Conservation (phyloP, 1,139 yeast species). For the Fermentozyma sake region DNA sequence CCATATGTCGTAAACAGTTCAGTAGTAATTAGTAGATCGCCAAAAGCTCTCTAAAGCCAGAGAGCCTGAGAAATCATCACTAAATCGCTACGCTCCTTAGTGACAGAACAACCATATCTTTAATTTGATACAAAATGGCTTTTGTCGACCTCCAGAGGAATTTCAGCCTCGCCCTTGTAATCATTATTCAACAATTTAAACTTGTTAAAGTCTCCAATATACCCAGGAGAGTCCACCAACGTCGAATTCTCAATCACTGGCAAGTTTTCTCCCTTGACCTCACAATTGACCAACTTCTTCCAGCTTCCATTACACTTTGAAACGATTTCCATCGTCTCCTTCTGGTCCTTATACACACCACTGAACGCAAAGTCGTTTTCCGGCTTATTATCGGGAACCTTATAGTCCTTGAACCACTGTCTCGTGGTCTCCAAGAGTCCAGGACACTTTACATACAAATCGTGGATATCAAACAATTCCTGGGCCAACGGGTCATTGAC, state of each 20-base stretch:
- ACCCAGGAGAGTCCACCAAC: conserved; percentile 9
- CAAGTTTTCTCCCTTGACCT: conserved; percentile 38
- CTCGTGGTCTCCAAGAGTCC: conserved; percentile 78
- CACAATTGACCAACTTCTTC: conserved; percentile 55
- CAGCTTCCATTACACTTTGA: conserved; percentile 71
- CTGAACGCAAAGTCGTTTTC: conserved; percentile 81
- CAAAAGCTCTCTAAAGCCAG: no score
- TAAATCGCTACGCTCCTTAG: no score
- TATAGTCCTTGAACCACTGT: conserved; percentile 90
- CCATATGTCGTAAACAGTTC: no score
- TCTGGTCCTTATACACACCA: conserved; percentile 71
- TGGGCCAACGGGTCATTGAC: conserved; percentile 71
- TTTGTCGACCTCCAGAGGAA: conserved; percentile 32
- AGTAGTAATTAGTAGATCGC: no score
- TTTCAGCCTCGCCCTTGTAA: conserved; percentile 21
- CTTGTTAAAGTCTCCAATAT: conserved; percentile 14
- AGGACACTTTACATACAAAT: conserved; percentile 72
- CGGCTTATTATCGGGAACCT: conserved; percentile 88
- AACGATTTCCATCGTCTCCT: conserved; percentile 69
- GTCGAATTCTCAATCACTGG: conserved; percentile 14
- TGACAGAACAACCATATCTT: conserved; percentile 1
- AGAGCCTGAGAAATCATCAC: no score
- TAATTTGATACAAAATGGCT: conserved; percentile 20
- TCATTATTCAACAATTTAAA: conserved; percentile 13
- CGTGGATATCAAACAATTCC: conserved; percentile 69